A percentile compares a stretch with the other conserved stretches of the same genome.
phyloP scores from a whole-genome alignment of 2,329 filamentous ascomycete genomes.

The Dactylella cylindrospora region DNA sequence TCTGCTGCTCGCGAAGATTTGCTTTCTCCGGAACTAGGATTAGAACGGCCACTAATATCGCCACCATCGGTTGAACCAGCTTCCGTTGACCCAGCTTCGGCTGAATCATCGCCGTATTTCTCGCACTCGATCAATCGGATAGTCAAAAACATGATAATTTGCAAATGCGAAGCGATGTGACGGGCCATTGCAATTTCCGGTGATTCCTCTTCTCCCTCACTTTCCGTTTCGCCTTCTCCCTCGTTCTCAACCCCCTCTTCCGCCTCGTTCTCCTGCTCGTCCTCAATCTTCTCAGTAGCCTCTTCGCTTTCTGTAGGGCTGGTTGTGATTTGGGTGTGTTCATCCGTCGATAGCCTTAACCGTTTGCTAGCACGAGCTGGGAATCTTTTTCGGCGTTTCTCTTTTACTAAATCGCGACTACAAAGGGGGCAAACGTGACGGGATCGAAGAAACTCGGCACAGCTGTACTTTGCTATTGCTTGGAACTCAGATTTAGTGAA shows the following conservation, averaged over 20 bases:
- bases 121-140: not conserved
- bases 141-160: not conserved
- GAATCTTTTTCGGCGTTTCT: not conserved
- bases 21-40: too few species aligned
- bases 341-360: too few species aligned
- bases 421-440: not conserved
- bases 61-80: too few species aligned
- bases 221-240: not conserved
- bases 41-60: too few species aligned
- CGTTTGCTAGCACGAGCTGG: too few species aligned
- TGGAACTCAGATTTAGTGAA: not conserved
- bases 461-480: not conserved
- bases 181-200: not conserved
- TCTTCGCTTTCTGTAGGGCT: too few species aligned
- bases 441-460: not conserved
- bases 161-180: constrained; percentile 1
- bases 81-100: too few species aligned
- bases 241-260: too few species aligned
- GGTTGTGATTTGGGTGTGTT: too few species aligned
- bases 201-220: not conserved
- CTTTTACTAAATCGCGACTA: not conserved
- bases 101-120: not conserved
- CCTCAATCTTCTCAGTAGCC: too few species aligned
- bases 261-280: too few species aligned
- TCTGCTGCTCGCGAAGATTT: too few species aligned